phyloP scores from a whole-genome alignment of 495 filamentous ascomycete species.

The Penicillium malachiteum region DNA sequence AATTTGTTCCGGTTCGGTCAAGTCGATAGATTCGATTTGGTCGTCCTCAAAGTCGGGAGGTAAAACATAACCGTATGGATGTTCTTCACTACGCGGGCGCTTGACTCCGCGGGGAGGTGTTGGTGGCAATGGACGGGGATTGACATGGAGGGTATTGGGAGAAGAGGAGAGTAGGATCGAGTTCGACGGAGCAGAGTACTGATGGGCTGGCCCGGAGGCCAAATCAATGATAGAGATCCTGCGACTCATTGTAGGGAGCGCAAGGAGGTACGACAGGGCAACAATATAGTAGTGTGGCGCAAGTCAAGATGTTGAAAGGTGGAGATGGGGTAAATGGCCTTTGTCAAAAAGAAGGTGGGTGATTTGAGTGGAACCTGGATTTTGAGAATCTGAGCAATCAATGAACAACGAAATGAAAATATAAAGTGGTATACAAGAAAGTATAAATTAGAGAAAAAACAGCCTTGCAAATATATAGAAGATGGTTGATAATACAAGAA shows the following conservation, averaged over 20 bases:
- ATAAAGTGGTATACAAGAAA: background rate
- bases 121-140: background rate
- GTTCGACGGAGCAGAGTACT: background rate
- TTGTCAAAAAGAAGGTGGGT: background rate
- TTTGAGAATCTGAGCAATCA: background rate
- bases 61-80: background rate
- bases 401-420: background rate
- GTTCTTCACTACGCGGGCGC: constrained; percentile 7
- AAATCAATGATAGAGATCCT: constrained; percentile 17
- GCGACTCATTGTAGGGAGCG: constrained; percentile 13
- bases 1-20: constrained; percentile 40
- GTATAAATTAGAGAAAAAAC: background rate
- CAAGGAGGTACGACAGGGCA: no score
- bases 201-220: constrained; percentile 2
- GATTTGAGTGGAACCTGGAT: no score
- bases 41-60: background rate
- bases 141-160: background rate
- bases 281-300: background rate
- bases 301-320: background rate
- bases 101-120: constrained; percentile 17
- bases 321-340: background rate
- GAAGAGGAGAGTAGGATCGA: background rate
- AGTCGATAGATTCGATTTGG: constrained; percentile 15
- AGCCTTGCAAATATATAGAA: no score
- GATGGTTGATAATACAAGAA: background rate